A percentile compares a stretch with the other conserved stretches of the same genome.
Conservation (phyloP, 371 early-diverging fungal species). For the Mortierella polycephala region DNA sequence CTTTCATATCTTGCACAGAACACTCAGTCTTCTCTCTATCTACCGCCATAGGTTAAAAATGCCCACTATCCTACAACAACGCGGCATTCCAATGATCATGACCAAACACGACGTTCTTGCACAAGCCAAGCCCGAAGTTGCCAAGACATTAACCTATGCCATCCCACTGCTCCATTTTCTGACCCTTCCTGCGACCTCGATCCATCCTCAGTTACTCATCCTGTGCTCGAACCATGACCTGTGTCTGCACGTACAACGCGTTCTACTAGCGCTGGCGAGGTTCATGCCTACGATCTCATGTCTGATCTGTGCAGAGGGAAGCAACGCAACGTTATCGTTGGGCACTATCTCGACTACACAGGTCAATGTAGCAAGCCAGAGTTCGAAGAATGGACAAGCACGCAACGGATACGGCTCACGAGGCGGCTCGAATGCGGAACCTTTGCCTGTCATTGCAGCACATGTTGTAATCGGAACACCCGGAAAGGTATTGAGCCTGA, state of each 20-base stretch:
- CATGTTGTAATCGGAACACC: constrained; percentile 53
- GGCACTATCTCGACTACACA: constrained; percentile 50
- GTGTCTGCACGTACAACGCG: constrained; percentile 49
- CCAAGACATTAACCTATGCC: constrained; percentile 49
- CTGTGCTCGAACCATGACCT: constrained; percentile 52
- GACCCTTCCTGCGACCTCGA: constrained; percentile 50
- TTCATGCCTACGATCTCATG: constrained; percentile 55
- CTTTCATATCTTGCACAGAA: too few species aligned
- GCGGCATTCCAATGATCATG: constrained; percentile 55
- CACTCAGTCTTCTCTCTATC: not conserved
- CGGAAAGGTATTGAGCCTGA: constrained; percentile 33
- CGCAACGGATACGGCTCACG: constrained; percentile 9
- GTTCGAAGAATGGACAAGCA: constrained; percentile 2
- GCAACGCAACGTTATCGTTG: constrained; percentile 37
- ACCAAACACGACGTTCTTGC: constrained; percentile 43
- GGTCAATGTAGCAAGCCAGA: constrained; percentile 22
- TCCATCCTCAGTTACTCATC: constrained; percentile 49
- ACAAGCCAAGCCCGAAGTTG: constrained; percentile 51
- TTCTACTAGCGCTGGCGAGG: constrained; percentile 42
- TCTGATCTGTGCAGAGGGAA: constrained; percentile 49
- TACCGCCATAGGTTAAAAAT: constrained; percentile 29
- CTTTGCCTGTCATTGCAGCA: constrained; percentile 36
- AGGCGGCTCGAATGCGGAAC: constrained; percentile 2
- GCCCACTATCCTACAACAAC: constrained; percentile 50
- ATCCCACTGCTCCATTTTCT: constrained; percentile 44